Percentiles rank a stretch among this genome's conserved stretches.
phyloP scores from a whole-genome alignment of 164 flowering plant species.

The Tetrastigma voinierianum region DNA sequence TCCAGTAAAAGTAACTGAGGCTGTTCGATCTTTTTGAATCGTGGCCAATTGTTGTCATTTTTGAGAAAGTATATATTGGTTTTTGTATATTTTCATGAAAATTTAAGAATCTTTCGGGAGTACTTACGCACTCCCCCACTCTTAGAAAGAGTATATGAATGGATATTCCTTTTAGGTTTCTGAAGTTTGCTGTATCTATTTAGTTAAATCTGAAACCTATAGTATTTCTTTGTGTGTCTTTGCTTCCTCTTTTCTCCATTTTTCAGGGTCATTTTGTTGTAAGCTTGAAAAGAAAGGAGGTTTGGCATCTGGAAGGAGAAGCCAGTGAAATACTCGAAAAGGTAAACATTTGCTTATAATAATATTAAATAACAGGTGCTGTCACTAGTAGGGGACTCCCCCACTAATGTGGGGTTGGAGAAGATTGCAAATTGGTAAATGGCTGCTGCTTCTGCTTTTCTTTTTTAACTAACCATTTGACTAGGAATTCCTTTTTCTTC shows the following conservation, averaged over 20 bases:
- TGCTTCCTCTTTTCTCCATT: too few species aligned
- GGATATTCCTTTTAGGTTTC: conserved; percentile 3
- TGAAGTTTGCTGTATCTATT: too few species aligned
- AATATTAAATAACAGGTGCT: background rate
- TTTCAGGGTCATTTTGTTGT: too few species aligned
- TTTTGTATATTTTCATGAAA: conserved; percentile 22
- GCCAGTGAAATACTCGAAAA: too few species aligned
- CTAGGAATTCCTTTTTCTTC: background rate
- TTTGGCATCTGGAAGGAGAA: too few species aligned
- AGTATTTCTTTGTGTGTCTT: too few species aligned
- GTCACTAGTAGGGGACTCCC: background rate
- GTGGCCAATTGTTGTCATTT: conserved; percentile 21
- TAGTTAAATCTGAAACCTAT: too few species aligned
- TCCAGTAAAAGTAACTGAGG: conserved; percentile 8
- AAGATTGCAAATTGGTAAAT: background rate
- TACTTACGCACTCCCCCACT: background rate
- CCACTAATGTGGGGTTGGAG: background rate
- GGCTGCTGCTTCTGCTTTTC: too few species aligned
- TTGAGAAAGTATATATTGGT: conserved; percentile 26
- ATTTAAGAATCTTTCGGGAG: too few species aligned
- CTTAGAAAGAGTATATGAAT: conserved; percentile 11
- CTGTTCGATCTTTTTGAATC: conserved; percentile 12
- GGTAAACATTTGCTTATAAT: too few species aligned
- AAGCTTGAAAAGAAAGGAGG: too few species aligned
- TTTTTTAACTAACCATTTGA: background rate